Evolutionary conservation across 2,329 filamentous ascomycete species (phyloP).

Genomic region (Ampelomyces quisqualis): DNA sequence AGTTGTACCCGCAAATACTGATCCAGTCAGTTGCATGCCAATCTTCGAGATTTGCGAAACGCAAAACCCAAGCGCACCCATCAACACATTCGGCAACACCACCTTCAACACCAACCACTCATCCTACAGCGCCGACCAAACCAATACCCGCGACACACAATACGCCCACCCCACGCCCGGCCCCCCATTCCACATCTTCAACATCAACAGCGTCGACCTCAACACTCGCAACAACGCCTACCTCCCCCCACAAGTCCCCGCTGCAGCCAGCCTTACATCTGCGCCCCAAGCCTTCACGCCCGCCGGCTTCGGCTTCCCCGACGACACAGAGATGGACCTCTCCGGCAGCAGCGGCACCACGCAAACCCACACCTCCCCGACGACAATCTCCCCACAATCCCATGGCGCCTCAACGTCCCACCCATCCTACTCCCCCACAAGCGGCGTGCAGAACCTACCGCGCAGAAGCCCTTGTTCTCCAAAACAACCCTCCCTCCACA

Average conservation of each 20-base stretch:
- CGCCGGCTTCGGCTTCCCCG: constrained; percentile 17
- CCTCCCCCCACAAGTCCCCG: constrained; percentile 8
- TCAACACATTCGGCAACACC: constrained; percentile 31
- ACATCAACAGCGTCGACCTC: constrained; percentile 25
- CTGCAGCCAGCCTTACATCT: constrained; percentile 3
- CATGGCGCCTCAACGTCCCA: constrained; percentile 38
- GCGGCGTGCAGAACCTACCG: too few relatives aligned
- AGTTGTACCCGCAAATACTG: constrained; percentile 29
- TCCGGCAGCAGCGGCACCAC: constrained; percentile 26
- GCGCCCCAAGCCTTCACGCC: too few relatives aligned
- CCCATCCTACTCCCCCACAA: constrained; percentile 38
- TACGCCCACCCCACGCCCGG: constrained; percentile 13
- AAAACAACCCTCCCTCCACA: too few relatives aligned
- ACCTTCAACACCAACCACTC: constrained; percentile 1
- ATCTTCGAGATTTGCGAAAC: constrained; percentile 41
- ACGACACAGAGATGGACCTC: constrained; percentile 41
- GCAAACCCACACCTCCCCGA: constrained; percentile 35
- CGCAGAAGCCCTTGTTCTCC: too few relatives aligned
- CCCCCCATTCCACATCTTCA: constrained; percentile 29
- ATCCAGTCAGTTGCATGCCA: constrained; percentile 34
- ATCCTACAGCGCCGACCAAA: neutral
- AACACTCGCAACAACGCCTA: constrained; percentile 19
- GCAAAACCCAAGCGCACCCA: constrained; percentile 25
- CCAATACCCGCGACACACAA: constrained; percentile 8
- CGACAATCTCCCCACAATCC: constrained; percentile 37